Conservation (phyloP, 2,329 filamentous ascomycete genomes). For the Phialemonium atrogriseum region DNA sequence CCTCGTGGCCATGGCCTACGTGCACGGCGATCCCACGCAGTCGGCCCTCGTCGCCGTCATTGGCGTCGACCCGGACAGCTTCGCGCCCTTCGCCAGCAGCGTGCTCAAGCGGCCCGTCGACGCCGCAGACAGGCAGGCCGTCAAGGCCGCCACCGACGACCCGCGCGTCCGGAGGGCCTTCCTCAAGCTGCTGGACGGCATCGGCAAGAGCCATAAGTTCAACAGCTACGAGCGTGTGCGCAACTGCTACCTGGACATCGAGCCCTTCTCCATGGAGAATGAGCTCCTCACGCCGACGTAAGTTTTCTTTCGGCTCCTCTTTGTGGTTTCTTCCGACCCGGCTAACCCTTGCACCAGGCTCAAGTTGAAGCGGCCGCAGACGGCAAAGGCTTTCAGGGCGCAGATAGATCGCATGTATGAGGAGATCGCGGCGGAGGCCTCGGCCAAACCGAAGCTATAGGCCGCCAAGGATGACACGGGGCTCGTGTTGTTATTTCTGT, state of each 20-base stretch:
- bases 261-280: constrained; percentile 91
- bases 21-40: constrained; percentile 83
- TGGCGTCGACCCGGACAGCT: constrained; percentile 76
- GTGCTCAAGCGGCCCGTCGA: constrained; percentile 61
- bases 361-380: constrained; percentile 52
- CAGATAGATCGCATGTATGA: constrained; percentile 50
- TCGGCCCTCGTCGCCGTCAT: constrained; percentile 79
- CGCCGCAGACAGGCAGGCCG: constrained; percentile 54
- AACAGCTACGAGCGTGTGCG: constrained; percentile 82
- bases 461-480: no score
- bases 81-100: constrained; percentile 72
- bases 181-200: constrained; percentile 67
- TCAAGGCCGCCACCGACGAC: constrained; percentile 61
- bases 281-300: constrained; percentile 83
- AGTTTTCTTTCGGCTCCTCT: constrained; percentile 28
- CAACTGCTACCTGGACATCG: constrained; percentile 65
- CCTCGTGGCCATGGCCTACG: constrained; percentile 72
- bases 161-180: constrained; percentile 66
- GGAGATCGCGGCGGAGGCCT: constrained; percentile 36
- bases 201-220: constrained; percentile 78
- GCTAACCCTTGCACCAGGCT: constrained; percentile 28
- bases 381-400: constrained; percentile 40
- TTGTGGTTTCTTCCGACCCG: no score
- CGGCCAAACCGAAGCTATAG: constrained; percentile 37
- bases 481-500: no score